A percentile compares a stretch with the other conserved stretches of the same genome.
These are phyloP conservation scores for Trichoderma atroviride DNA, from an alignment of 2,329 filamentous ascomycete genomes.

Conservation along the genomic window DNA sequence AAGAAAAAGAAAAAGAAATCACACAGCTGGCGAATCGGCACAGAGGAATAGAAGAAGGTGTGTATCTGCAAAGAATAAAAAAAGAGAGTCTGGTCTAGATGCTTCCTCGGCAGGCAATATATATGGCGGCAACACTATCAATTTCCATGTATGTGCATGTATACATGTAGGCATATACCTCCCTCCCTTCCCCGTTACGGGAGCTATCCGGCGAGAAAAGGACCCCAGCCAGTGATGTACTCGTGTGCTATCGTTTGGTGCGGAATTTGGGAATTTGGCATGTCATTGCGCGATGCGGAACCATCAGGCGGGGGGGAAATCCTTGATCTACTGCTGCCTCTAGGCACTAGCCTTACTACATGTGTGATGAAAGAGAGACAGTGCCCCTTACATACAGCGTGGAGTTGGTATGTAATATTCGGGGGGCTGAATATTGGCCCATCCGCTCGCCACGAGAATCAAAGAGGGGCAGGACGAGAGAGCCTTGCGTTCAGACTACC, in stretches of 20 bases:
- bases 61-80: not conserved
- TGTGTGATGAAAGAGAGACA: not conserved
- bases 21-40: not conserved
- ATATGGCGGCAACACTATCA: not conserved
- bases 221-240: not conserved
- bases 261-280: slow-evolving; percentile 9
- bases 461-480: not conserved
- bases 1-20: not conserved
- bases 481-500: not conserved
- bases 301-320: not conserved
- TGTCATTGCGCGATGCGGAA: slow-evolving; percentile 18
- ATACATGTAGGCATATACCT: not conserved
- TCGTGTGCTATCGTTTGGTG: not conserved
- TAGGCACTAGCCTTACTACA: not conserved
- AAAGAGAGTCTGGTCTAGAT: not conserved
- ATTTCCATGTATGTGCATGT: not conserved
- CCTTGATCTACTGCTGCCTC: not conserved
- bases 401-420: not conserved
- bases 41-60: not conserved
- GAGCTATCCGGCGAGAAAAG: not conserved
- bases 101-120: slow-evolving; percentile 7
- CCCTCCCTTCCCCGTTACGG: not conserved
- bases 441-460: not conserved
- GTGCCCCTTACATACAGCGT: not conserved
- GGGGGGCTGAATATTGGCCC: not conserved